Evolutionary conservation across 1,284 basidiomycete genomes (phyloP), one percentile per base, ranked within the genome.

Genomic region (Marasmius tenuissimus): DNA sequence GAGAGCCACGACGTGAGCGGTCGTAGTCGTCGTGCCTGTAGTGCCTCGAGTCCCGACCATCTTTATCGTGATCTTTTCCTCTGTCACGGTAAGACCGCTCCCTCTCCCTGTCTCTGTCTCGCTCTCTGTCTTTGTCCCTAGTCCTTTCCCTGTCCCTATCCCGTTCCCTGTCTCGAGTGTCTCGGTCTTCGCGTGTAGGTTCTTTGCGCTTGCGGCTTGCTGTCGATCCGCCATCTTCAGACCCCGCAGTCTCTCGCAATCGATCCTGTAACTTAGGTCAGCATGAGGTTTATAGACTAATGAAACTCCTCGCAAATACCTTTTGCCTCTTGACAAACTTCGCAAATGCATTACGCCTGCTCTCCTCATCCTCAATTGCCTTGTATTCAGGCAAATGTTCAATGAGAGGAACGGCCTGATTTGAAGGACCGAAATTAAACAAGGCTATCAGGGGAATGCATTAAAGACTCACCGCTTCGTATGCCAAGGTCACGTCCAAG

Each of bases 291-390:
- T 14, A 35, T 52, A 20, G 56, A 39, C 33, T 45, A 9, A 35
- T 58, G 42, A 22, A 59, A 67, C 67, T 61, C 62, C 83, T 6
- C 12, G 14, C 33, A 18, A 69, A 34, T 57, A 81, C 92, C 82
- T 94, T 95, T 72, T 96, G 92, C 61, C 95, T 81, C 72, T 91
- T 92, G 58, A 94, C 82, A 71, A 88, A 96, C 75, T 96, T 97
- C 14, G 85, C 77, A 73, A 93, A 97, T 0, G 95, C 94, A 3
- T 84, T 80, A 45, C 86, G 86, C 53, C 93, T 80, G 51, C 88
- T 86, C 63, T 93, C 92, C 45, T 96, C 93, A 57, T 92, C 91
- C 56, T 92, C 88, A 7, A 97, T 75, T 9, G 89, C 92, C 69
- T 88, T 89, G 75, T 85, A 98, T 72, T 97, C 94, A 1, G 88